A percentile compares a stretch with the other conserved stretches of the same genome.
These are phyloP conservation scores for Letharia columbiana DNA, from an alignment of 495 filamentous ascomycete genomes.

Conservation along the genomic window DNA sequence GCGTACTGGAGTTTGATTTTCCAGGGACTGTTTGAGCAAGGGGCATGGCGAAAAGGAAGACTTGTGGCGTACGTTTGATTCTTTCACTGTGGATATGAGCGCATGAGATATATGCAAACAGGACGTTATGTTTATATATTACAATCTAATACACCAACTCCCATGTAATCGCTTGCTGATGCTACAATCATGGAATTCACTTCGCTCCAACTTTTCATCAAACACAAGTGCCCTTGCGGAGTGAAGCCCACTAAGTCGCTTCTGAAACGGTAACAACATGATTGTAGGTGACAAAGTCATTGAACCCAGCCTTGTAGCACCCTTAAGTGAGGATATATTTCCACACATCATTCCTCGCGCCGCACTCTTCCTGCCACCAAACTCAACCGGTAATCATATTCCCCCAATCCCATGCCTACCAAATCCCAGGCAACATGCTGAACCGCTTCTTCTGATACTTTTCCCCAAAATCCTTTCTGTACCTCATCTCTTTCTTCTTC, in stretches of 20 bases:
- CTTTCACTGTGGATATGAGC: neutral
- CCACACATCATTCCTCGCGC: slow-evolving; percentile 25
- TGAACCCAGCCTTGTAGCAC: neutral
- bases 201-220: neutral
- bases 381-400: slow-evolving; percentile 65
- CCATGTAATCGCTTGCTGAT: neutral
- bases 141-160: neutral
- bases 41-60: neutral
- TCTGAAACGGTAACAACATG: neutral
- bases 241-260: neutral
- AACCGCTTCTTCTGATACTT: slow-evolving; percentile 84
- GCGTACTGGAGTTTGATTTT: neutral
- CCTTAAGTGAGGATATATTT: neutral
- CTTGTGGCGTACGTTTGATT: neutral
- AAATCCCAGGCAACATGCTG: slow-evolving; percentile 65
- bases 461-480: slow-evolving; percentile 80
- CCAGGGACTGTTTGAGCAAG: neutral
- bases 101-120: neutral
- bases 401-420: slow-evolving; percentile 43
- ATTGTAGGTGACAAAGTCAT: neutral
- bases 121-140: neutral
- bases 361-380: slow-evolving; percentile 56
- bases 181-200: neutral
- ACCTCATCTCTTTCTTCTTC: slow-evolving; percentile 81
- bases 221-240: neutral